phyloP scores from a whole-genome alignment of 306 rosid genomes.

The Biancaea sappan region DNA sequence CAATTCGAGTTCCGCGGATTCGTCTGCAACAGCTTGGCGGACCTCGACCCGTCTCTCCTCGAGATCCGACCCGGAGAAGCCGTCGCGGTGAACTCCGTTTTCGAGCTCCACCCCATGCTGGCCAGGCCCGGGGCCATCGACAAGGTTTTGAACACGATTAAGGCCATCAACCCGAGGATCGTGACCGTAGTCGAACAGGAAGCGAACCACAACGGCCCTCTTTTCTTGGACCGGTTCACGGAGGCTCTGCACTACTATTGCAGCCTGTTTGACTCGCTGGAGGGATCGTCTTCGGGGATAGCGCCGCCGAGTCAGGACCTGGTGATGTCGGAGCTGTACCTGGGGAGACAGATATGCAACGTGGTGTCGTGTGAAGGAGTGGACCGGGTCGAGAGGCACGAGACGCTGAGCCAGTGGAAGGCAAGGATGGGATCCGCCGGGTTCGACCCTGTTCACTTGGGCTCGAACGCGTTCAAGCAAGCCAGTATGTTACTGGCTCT shows the following conservation, averaged over 20 bases:
- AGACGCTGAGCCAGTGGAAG: constrained; percentile 71
- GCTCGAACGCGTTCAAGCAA: constrained; percentile 84
- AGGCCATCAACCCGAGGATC: constrained; percentile 62
- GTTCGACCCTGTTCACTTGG: constrained; percentile 73
- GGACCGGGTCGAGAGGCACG: constrained; percentile 85
- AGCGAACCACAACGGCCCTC: constrained; percentile 72
- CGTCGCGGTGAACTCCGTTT: constrained; percentile 73
- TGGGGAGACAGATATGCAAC: constrained; percentile 78
- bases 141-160: constrained; percentile 53
- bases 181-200: constrained; percentile 77
- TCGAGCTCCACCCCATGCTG: constrained; percentile 71
- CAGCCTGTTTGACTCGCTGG: constrained; percentile 75
- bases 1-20: constrained; percentile 77
- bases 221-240: constrained; percentile 76
- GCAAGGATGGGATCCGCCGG: constrained; percentile 61
- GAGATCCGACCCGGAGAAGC: constrained; percentile 61
- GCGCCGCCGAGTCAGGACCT: constrained; percentile 52
- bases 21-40: constrained; percentile 63
- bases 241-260: constrained; percentile 83
- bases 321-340: constrained; percentile 70
- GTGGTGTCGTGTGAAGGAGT: constrained; percentile 78
- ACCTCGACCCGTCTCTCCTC: constrained; percentile 64
- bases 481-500: constrained; percentile 69
- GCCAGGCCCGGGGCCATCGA: constrained; percentile 64
- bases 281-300: constrained; percentile 53